phyloP scores from a whole-genome alignment of 352 stramenopile genomes.

The Bremia lactucae region DNA sequence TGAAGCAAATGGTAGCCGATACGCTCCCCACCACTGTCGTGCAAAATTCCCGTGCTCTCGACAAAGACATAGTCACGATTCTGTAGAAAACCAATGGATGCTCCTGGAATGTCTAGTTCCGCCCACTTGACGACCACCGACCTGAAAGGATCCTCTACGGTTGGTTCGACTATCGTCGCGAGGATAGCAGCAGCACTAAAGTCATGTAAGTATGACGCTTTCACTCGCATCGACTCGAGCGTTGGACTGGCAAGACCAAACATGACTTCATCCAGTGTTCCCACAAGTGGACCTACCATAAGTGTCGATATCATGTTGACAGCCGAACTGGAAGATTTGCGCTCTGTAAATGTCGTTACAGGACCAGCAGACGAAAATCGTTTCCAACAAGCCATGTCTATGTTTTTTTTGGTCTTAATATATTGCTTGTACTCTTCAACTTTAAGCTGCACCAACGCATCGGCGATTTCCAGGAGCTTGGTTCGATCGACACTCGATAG shows the following conservation, averaged over 20 bases:
- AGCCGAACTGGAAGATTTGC: not conserved
- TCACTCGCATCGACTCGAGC: too few relatives aligned
- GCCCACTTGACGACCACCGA: not conserved
- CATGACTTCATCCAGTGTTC: not conserved
- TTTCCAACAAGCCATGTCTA: not conserved
- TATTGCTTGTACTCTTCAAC: not conserved
- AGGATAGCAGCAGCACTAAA: too few relatives aligned
- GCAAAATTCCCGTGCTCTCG: constrained; percentile 8
- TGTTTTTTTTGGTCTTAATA: not conserved
- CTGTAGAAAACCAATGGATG: not conserved
- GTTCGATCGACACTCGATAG: not conserved
- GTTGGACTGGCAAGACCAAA: too few relatives aligned
- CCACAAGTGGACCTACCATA: not conserved
- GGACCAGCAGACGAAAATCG: not conserved
- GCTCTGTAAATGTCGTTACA: not conserved
- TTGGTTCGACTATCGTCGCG: not conserved
- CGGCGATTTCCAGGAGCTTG: not conserved
- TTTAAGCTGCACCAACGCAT: not conserved
- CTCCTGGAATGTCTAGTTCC: not conserved
- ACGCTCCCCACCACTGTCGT: constrained; percentile 2
- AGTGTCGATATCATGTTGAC: not conserved
- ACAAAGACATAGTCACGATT: constrained; percentile 3
- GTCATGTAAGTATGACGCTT: too few relatives aligned
- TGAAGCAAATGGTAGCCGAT: constrained; percentile 14
- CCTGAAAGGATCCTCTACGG: not conserved